Evolutionary conservation across 306 rosid species (phyloP), one percentile per base, ranked within the genome.

Genomic region (Sophora flavescens): DNA sequence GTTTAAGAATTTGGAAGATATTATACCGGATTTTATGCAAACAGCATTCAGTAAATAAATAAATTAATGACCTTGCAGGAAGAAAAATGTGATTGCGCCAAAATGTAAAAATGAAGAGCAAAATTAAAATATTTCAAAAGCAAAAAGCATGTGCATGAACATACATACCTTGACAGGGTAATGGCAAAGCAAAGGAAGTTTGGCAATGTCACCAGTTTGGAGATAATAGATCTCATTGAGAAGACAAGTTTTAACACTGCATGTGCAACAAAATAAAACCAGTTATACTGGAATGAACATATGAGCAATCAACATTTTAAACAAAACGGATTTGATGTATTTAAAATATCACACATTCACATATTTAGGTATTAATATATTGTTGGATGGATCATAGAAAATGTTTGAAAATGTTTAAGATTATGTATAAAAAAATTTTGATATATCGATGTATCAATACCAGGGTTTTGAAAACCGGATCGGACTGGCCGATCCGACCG

Each of bases 131-230:
- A 51, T 13, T 26, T 9, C 0, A 44, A 41, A 44, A 44, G n/a
- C 14, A 36, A 0, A 63, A 39, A 70, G 53, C 9, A 3, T 10
- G 15, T 33, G 11, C 17, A 63, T 42, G 56, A 63, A 33, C 48
- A 56, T 22, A 77, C 66, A 39, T 87, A 93, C 97, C 97, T 93
- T 93, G 14, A 93, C 96, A 66, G 98, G 98, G 83, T 93, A 93
- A 82, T 93, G 98, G 54, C 98, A 93, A 48, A 93, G 86, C 54
- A 94, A 90, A 68, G 98, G 98, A 84, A 92, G 97, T 4, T n/a
- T n/a, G 22, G 83, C 78, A 2, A 81, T 54, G 72, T 94, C 98
- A 28, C 98, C 97, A 4, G 98, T 94, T 79, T 94, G 93, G 3
- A 63, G 9, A 69, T 94, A 94, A 14, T 28, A 48, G 0, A 17